Evolutionary conservation across 2,329 filamentous ascomycete genomes (phyloP), one percentile per base, ranked within the genome.

Genomic region (Penicillium sp.): DNA sequence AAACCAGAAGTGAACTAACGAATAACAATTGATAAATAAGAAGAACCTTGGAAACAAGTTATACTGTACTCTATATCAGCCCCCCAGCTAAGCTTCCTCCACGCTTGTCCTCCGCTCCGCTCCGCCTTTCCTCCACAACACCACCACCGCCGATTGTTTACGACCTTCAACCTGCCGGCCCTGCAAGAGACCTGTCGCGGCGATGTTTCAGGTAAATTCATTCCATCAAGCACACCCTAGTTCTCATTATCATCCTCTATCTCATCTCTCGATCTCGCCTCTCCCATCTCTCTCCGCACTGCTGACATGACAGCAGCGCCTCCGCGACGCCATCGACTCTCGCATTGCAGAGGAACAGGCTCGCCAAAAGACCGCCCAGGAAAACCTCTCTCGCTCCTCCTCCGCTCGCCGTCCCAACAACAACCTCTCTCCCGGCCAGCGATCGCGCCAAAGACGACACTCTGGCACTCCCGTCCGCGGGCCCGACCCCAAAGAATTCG

Each of bases 341-440:
- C 88, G 88, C 65, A 94, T 97, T 66, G 89, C 91, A 65, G 91
- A 96, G 76, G 92, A 97, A 75, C 90, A 96, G 74, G 89, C 90
- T 51, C 88, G 90, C 52, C 88, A 91, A 68, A 83, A 83, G 66
- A 73, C 78, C 44, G 62, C 75, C 33, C 64, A 78, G 56, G 69
- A 75, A 23, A 68, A 63, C n/a, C 51, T 70, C 43, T 60, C 78
- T 4, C 77, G 78, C 46, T 74, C 80, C 62, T 68, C 68, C 64
- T 73, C 73, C 51, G 64, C 66, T 75, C 63, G 64, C 71, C 65
- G 71, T 75, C 64, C 54, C 50, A 58, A 57, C 49, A 56, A 68
- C 62, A 64, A 62, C 57, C 54, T 62, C 27, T 61, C 64, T 50
- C 56, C 67, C 51, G 53, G 63, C 30, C 63, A 67, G 55, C 66